Evolutionary conservation across 257 asterid genomes (phyloP).

Genomic region (Solanum chiquidenum): DNA sequence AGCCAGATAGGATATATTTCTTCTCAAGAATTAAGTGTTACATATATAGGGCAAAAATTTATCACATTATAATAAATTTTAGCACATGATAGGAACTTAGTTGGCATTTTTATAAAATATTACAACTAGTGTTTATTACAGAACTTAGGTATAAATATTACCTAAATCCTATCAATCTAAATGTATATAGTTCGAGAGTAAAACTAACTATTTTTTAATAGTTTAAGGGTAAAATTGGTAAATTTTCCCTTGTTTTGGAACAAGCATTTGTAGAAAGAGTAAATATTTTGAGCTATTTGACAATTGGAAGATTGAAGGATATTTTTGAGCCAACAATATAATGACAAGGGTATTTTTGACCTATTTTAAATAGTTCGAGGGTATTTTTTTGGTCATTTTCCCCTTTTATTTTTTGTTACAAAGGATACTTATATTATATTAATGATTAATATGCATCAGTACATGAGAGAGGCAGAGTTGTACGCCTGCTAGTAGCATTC

Average conservation of each 20-base stretch:
- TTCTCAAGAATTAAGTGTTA: background rate
- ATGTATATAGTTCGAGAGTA: background rate
- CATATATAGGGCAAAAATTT: background rate
- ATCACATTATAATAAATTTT: background rate
- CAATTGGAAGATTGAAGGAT: background rate
- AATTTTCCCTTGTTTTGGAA: background rate
- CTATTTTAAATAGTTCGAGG: background rate
- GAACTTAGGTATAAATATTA: background rate
- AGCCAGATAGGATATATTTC: slow-evolving; percentile 53
- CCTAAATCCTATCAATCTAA: background rate
- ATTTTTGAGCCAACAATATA: background rate
- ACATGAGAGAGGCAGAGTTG: too few relatives aligned
- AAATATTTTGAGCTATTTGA: background rate
- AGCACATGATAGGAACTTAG: background rate
- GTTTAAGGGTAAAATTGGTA: background rate
- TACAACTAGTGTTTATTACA: background rate
- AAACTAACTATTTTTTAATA: background rate
- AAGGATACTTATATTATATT: too few relatives aligned
- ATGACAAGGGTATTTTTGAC: background rate
- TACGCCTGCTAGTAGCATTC: too few relatives aligned
- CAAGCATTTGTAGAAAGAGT: background rate
- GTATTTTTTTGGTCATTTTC: background rate
- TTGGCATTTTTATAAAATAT: background rate
- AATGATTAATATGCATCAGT: too few relatives aligned
- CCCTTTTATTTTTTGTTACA: background rate